Evolutionary conservation across 495 filamentous ascomycete genomes (phyloP), one percentile per base, ranked within the genome.

Genomic region (Tuber brumale): DNA sequence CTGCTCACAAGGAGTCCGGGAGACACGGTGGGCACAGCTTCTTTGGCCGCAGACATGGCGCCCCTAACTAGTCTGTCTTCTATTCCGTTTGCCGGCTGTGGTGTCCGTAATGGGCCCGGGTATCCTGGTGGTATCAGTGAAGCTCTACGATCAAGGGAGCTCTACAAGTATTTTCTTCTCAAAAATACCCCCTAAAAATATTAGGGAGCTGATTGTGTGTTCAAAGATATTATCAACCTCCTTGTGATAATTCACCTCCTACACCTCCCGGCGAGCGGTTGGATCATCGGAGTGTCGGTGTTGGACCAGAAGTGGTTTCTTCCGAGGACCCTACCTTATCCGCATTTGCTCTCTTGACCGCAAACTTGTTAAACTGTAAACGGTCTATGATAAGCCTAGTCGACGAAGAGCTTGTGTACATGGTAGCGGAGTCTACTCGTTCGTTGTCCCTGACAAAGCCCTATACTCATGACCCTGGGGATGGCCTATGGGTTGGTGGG

Each of bases 351-450:
- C 90, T 92, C 80, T 84, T 92, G 35, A 89, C 88, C 0, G 84
- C 87, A 37, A 85, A 87, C 45, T 86, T 88, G 14, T 82, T 91
- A 70, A 84, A 86, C 45, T 85, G 85, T 57, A 86, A 86, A 61
- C 88, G 90, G 14, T 85, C 84, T 31, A 85, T 91, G 76, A 86
- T 92, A 21, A 89, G 88, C 48, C 85, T 93, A 31, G 88, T 91
- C 71, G 90, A 90, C 76, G 85, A 86, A 35, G 85, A 88, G 4
- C 84, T 86, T 31, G 88, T 90, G 79, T 88, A 90, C 75, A 86
- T 92, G 48, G 85, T 92, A 27, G 89, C 90, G 35, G 90, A 92
- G 77, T 89, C 89, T 1, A 90, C 89, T 0, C 84, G 83, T 27
- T 87, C 87, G 0, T 73, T 90, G 0, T 88, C 88, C 0, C 80